phyloP scores from a whole-genome alignment of 371 early-diverging fungal species.

The Conidiobolus incongruus region DNA sequence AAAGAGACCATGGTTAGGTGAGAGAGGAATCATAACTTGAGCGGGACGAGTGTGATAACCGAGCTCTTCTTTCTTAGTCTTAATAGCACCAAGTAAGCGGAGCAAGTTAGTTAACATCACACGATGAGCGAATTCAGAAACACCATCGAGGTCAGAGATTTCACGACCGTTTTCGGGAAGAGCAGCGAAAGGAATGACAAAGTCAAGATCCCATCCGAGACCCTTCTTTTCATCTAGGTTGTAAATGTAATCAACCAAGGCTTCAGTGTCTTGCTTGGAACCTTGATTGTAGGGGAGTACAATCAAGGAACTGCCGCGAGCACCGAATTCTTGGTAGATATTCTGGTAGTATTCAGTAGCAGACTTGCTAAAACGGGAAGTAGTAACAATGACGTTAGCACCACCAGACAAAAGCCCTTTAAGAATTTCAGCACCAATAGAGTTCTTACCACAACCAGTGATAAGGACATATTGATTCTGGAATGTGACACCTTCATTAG shows the following conservation, averaged over 20 bases:
- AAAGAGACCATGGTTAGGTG: conserved; percentile 91
- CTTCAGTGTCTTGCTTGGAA: conserved; percentile 59
- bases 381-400: conserved; percentile 79
- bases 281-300: conserved; percentile 95
- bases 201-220: conserved; percentile 82
- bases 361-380: conserved; percentile 67
- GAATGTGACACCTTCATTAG: conserved; percentile 58
- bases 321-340: conserved; percentile 68
- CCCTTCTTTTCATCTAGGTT: conserved; percentile 44
- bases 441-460: conserved; percentile 81
- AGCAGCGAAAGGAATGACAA: conserved; percentile 91
- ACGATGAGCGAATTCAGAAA: conserved; percentile 77
- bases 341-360: conserved; percentile 71
- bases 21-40: conserved; percentile 74
- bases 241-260: conserved; percentile 70
- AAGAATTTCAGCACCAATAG: conserved; percentile 73
- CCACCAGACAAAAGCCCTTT: conserved; percentile 78
- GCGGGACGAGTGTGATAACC: conserved; percentile 75
- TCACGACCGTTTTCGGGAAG: conserved; percentile 72
- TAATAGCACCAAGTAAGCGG: conserved; percentile 59
- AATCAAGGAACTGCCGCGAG: conserved; percentile 65
- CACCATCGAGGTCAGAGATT: conserved; percentile 60
- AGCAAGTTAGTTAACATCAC: conserved; percentile 78
- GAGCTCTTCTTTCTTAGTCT: conserved; percentile 53
- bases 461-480: conserved; percentile 59